Evolutionary conservation across 164 flowering plant species (phyloP), one percentile per base, ranked within the genome.

Genomic region (Tetracentron sinense): DNA sequence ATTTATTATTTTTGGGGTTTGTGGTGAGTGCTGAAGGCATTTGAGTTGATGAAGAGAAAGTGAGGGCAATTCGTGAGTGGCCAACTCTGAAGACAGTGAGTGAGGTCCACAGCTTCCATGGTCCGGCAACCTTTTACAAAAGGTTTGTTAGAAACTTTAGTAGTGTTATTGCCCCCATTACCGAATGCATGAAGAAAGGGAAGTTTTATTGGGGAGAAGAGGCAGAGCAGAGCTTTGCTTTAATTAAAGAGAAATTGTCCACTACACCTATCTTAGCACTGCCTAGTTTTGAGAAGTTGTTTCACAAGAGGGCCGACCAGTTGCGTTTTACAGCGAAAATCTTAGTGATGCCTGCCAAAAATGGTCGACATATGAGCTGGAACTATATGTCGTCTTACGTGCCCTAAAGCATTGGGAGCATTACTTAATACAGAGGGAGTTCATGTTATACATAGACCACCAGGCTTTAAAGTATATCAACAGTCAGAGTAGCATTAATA

Each of bases 371-470:
- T 64, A 64, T 44, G 67, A 27, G 1, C 22, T 30, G 8, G 67
- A 64, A 31, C 54, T 64, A 4, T 54, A 54, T 55, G 60, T 49
- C 19, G 6, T 64, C 2, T 5, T 64, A 0, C 7, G 17, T 1
- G 2, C n/a, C 1, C 17, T 46, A 19, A 0, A 20, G 17, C 28
- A 56, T 47, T 57, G 62, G 56, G 7, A 25, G n/a, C 62, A 57
- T 31, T 57, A 48, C 19, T 10, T 57, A 0, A 5, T 46, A 0
- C 30, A 1, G 5, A n/a, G 2, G 16, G 56, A 58, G 47, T 65
- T 65, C 15, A n/a, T 57, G 20, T 1, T 65, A 0, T 33, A 25
- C 26, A 19, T 52, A 7, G 68, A 65, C 28, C 68, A 65, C 42
- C 20, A 65, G 20, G 25, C 60, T 1, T 22, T 54, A 20, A 64